Evolutionary conservation across 2,329 filamentous ascomycete species (phyloP), one percentile per base, ranked within the genome.

Genomic region (Incumbomyces delicatus): DNA sequence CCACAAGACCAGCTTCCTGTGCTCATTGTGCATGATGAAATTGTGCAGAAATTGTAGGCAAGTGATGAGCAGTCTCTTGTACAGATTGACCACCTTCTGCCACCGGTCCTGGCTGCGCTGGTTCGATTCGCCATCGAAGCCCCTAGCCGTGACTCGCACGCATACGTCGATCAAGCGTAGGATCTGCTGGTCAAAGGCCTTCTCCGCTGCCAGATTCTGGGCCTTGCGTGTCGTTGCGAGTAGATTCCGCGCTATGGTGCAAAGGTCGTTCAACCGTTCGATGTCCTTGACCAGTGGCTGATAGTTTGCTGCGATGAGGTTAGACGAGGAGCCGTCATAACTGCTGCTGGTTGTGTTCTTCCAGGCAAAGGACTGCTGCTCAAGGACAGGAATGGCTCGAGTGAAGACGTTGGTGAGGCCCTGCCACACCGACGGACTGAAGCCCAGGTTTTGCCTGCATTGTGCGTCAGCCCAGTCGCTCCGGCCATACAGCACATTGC

Each of bases 21-120:
- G 72, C 61, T 83, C 78, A 54, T 83, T 83, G 50, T 78, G 74
- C 58, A 78, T 78, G 39, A 80, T 77, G 41, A 81, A 72, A 53
- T 82, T 82, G 63, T 82, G 80, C 46, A 82, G 63, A 53, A 80
- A 81, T 58, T 82, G 79, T n/a, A 83, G 66, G 51, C 76, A 77
- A 2, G 77, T 80, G 46, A 81, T 81, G 56, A 82, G 66, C 14
- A 82, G 66, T 55, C 78, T 77, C 63, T 83, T 81, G 63, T 80
- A 81, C 3, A 77, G 72, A 57, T 78, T 80, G 51, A 81, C 76
- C 46, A 81, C 76, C 61, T 73, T 75, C 62, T 81, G 77, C 77
- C 78, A 81, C 53, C 76, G 76, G 54, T 80, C 76, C 61, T 82
- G 76, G 48, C 80, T 77, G 44, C 74, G 68, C 17, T 20, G 11